Percentiles rank a stretch among this genome's conserved stretches.
Conservation (phyloP, 2,329 filamentous ascomycete species). For the Penicillium psychrosexuale region DNA sequence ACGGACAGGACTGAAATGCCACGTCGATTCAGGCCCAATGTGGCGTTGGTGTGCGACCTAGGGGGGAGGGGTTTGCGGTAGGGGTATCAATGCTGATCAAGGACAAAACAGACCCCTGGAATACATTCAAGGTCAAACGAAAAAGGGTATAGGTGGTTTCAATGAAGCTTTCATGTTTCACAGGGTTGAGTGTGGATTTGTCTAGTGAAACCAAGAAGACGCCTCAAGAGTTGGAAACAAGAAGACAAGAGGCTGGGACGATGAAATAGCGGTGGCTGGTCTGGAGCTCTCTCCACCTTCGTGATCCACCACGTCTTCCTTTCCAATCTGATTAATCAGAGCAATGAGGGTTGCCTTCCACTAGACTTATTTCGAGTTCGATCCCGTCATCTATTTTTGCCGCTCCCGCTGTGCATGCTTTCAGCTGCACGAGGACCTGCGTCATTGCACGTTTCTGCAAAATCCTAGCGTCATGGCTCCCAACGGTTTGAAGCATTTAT, state of each 20-base stretch:
- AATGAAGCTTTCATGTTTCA: slow-evolving; percentile 1
- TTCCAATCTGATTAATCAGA: slow-evolving; percentile 8
- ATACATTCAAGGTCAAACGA: not conserved
- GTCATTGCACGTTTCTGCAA: slow-evolving; percentile 15
- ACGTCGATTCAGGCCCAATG: slow-evolving; percentile 26
- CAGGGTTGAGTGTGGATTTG: slow-evolving; percentile 1
- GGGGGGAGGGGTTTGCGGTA: slow-evolving; percentile 5
- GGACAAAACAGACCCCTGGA: not conserved
- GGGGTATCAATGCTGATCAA: slow-evolving; percentile 1
- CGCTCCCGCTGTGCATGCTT: slow-evolving; percentile 9
- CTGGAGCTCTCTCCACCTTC: slow-evolving; percentile 14
- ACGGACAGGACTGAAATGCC: slow-evolving; percentile 30
- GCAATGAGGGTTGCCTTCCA: not conserved
- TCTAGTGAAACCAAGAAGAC: not conserved
- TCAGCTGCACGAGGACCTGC: slow-evolving; percentile 10
- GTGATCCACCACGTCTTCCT: slow-evolving; percentile 23
- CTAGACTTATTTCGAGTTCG: slow-evolving; percentile 3
- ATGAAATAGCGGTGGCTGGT: slow-evolving; percentile 37
- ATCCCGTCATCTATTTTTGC: slow-evolving; percentile 1
- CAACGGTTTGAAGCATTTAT: slow-evolving; percentile 35
- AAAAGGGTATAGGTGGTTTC: not conserved
- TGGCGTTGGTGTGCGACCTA: slow-evolving; percentile 17
- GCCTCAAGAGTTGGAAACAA: slow-evolving; percentile 7
- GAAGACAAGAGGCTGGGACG: slow-evolving; percentile 25
- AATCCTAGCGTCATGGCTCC: slow-evolving; percentile 24